Conservation (phyloP, 1,284 basidiomycete genomes). For the Tausonia pullulans region DNA sequence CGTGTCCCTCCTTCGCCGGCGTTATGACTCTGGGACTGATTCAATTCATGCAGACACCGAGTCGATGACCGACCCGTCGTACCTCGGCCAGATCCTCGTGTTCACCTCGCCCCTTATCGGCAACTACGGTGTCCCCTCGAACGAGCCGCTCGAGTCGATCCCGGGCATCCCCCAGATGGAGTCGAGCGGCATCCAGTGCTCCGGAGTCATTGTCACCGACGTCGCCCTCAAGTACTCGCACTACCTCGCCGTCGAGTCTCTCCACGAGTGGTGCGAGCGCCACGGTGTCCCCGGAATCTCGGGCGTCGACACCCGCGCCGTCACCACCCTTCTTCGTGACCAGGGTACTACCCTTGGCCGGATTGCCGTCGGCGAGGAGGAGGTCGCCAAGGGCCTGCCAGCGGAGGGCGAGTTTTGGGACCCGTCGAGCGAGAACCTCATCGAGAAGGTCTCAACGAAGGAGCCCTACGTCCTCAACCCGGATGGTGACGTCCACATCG, state of each 20-base stretch:
- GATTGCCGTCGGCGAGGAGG: conserved; percentile 65
- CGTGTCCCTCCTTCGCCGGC: neutral
- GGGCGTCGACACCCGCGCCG: conserved; percentile 93
- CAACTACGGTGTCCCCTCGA: conserved; percentile 91
- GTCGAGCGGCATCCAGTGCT: conserved; percentile 78
- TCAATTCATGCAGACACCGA: conserved; percentile 62
- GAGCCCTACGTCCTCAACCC: conserved; percentile 78
- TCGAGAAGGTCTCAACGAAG: conserved; percentile 83
- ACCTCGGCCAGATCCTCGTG: conserved; percentile 93
- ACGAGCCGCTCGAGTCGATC: conserved; percentile 62
- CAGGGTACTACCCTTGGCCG: conserved; percentile 95
- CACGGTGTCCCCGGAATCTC: conserved; percentile 86
- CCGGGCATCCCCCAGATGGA: conserved; percentile 88
- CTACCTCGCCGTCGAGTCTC: conserved; percentile 83
- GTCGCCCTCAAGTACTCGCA: conserved; percentile 92
- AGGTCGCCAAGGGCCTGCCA: conserved; percentile 53
- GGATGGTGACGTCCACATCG: conserved; percentile 76
- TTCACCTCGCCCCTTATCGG: conserved; percentile 98
- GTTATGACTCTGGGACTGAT: neutral
- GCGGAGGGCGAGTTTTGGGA: conserved; percentile 72
- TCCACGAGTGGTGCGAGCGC: conserved; percentile 87
- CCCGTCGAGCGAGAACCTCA: conserved; percentile 81
- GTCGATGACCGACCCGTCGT: conserved; percentile 99
- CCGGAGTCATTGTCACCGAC: conserved; percentile 87
- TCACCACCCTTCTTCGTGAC: conserved; percentile 85